phyloP scores from a whole-genome alignment of 345 rosid genomes.

The Syzygium jambos region DNA sequence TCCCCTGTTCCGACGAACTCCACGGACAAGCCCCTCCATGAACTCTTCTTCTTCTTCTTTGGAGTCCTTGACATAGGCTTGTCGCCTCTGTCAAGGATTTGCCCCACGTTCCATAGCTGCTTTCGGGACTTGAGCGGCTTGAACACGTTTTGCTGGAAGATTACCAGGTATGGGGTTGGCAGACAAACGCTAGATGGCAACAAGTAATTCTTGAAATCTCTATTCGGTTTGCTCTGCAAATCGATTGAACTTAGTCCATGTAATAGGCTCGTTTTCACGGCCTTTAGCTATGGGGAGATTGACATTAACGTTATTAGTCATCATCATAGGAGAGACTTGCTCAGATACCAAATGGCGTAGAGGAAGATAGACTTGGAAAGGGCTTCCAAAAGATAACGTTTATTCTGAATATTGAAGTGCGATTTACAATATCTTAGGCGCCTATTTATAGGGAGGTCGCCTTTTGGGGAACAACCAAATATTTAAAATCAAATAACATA shows the following conservation, averaged over 20 bases:
- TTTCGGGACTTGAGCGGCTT: not conserved
- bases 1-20: not conserved
- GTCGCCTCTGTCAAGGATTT: not conserved
- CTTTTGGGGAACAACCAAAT: not conserved
- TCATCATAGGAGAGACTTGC: not conserved
- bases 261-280: not conserved
- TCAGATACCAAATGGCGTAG: not conserved
- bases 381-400: not conserved
- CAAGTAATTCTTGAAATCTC: not conserved
- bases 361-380: not conserved
- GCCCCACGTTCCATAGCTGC: not conserved
- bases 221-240: not conserved
- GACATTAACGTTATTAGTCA: not conserved
- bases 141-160: not conserved
- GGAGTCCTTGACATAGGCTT: not conserved
- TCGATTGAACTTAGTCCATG: not conserved
- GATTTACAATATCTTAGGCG: not conserved
- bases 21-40: fast-evolving
- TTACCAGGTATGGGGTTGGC: not conserved
- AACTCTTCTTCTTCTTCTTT: not conserved
- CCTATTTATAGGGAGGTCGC: not conserved
- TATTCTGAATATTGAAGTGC: not conserved
- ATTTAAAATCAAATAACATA: too few relatives aligned
- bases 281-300: not conserved
- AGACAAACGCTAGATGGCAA: not conserved